Conservation (phyloP, 768 basidiomycete species). For the Hericium alpestre region DNA sequence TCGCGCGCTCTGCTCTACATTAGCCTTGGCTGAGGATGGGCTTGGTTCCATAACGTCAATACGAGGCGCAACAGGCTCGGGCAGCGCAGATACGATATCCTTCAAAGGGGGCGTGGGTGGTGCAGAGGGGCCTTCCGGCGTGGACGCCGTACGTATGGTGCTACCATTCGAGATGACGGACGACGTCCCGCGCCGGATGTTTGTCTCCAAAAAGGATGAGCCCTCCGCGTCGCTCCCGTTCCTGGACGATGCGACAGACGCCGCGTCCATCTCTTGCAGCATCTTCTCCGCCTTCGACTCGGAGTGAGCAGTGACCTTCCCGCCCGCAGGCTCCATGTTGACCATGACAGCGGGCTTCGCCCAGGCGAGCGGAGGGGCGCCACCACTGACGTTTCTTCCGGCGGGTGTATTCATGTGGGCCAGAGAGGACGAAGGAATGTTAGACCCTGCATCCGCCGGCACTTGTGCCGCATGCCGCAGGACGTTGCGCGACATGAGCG, state of each 20-base stretch:
- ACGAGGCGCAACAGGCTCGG: background rate
- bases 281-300: constrained; percentile 34
- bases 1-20: constrained; percentile 5
- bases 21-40: constrained; percentile 3
- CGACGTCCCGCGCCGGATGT: constrained; percentile 26
- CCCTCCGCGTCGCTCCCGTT: constrained; percentile 8
- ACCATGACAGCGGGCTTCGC: constrained; percentile 51
- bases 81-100: background rate
- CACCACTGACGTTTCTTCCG: constrained; percentile 12
- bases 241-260: constrained; percentile 17
- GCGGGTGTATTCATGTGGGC: constrained; percentile 9
- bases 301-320: constrained; percentile 29
- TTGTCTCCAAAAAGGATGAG: constrained; percentile 25
- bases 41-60: background rate
- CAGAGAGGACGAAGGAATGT: constrained; percentile 15
- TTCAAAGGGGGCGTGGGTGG: background rate
- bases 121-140: background rate
- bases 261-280: constrained; percentile 32
- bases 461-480: constrained; percentile 41
- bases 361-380: constrained; percentile 31
- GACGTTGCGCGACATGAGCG: constrained; percentile 49
- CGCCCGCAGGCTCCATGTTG: constrained; percentile 39
- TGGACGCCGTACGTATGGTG: constrained; percentile 23
- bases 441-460: constrained; percentile 17
- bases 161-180: constrained; percentile 31